phyloP scores from a whole-genome alignment of 768 basidiomycete genomes.

The Xanthoconium stramineum region DNA sequence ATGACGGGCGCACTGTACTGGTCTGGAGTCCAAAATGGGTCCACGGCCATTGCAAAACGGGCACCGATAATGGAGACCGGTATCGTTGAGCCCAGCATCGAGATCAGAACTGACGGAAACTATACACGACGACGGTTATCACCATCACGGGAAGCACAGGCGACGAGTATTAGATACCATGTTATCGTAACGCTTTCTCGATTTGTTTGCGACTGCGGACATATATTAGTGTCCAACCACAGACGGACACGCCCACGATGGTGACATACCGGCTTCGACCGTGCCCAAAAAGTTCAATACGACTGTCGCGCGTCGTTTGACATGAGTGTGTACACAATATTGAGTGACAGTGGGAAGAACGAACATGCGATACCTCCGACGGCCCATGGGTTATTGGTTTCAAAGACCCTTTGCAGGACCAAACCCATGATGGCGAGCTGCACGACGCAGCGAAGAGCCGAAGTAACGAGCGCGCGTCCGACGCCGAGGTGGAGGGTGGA shows the following conservation, averaged over 20 bases:
- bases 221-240: neutral
- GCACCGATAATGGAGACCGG: conserved; percentile 77
- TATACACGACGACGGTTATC: conserved; percentile 11
- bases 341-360: conserved; percentile 28
- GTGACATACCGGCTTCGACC: conserved; percentile 61
- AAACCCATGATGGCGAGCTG: conserved; percentile 76
- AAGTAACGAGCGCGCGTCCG: conserved; percentile 61
- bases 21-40: conserved; percentile 81
- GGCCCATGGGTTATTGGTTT: conserved; percentile 68
- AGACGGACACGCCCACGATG: neutral
- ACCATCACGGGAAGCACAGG: neutral
- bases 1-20: conserved; percentile 59
- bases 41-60: conserved; percentile 69
- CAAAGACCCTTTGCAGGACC: conserved; percentile 70
- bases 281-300: conserved; percentile 76
- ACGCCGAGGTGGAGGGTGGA: conserved; percentile 63
- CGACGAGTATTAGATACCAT: conserved; percentile 52
- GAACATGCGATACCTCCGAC: conserved; percentile 71
- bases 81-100: conserved; percentile 73
- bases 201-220: conserved; percentile 68
- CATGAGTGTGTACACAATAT: neutral
- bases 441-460: conserved; percentile 70
- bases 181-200: conserved; percentile 62
- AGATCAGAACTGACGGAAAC: conserved; percentile 65
- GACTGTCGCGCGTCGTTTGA: conserved; percentile 34